Evolutionary conservation across 805 yeast genomes (phyloP).

Genomic region (Ogataea methanolica): DNA sequence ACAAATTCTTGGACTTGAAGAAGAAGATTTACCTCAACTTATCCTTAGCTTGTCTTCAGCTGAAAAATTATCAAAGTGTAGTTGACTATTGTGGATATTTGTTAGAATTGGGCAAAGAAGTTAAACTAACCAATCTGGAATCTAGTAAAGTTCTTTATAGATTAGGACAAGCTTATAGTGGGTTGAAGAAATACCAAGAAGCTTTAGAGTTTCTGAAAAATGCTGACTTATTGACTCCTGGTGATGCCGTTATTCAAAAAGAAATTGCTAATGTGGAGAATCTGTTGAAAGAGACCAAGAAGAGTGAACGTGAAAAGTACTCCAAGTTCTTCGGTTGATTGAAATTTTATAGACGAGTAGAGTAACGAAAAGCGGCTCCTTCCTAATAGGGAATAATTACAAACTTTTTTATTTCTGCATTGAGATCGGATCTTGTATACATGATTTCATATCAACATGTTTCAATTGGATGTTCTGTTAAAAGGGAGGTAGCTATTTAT

Average conservation of each 20-base stretch:
- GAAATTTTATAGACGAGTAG: neutral
- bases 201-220: conserved; percentile 43
- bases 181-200: conserved; percentile 41
- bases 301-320: conserved; percentile 48
- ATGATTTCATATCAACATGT: too few species aligned
- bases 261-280: conserved; percentile 41
- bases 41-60: conserved; percentile 49
- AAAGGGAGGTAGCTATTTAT: too few species aligned
- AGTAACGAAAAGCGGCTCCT: neutral
- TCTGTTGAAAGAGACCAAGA: conserved; percentile 38
- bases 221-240: conserved; percentile 40
- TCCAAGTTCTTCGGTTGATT: conserved; percentile 53
- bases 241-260: conserved; percentile 43
- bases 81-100: conserved; percentile 52
- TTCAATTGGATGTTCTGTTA: too few species aligned
- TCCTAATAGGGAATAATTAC: too few species aligned
- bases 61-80: conserved; percentile 44
- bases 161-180: conserved; percentile 29
- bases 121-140: conserved; percentile 20
- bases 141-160: conserved; percentile 25
- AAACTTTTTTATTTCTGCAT: too few species aligned
- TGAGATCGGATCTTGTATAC: too few species aligned
- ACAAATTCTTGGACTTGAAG: conserved; percentile 46
- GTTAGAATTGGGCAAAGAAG: conserved; percentile 41
- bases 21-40: conserved; percentile 52